phyloP scores from a whole-genome alignment of 2,329 filamentous ascomycete species.

The Cladophialophora yegresii region DNA sequence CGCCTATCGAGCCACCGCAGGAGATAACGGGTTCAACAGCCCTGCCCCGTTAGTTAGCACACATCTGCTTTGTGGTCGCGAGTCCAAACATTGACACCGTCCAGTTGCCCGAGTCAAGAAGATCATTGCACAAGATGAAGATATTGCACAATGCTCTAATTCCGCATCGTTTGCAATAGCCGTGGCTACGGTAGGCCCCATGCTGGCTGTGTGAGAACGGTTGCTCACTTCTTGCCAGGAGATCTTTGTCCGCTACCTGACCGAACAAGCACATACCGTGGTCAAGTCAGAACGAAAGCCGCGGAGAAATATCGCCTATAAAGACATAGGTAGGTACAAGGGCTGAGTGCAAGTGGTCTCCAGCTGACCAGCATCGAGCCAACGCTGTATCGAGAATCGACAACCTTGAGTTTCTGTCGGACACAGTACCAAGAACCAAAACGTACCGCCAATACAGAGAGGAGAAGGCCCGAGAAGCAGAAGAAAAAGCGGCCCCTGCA shows the following conservation, averaged over 20 bases:
- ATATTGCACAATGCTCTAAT: constrained; percentile 82
- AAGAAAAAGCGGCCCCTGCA: constrained; percentile 35
- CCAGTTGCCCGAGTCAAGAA: constrained; percentile 93
- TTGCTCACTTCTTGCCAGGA: constrained; percentile 60
- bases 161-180: constrained; percentile 94
- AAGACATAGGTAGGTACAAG: constrained; percentile 72
- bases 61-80: not conserved
- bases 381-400: constrained; percentile 84
- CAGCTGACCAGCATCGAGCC: constrained; percentile 52
- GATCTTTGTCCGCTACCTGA: constrained; percentile 91
- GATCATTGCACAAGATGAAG: constrained; percentile 85
- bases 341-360: constrained; percentile 2
- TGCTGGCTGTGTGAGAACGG: not conserved
- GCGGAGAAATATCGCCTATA: constrained; percentile 91
- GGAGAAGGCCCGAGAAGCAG: constrained; percentile 52
- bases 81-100: constrained; percentile 27
- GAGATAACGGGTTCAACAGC: constrained; percentile 83
- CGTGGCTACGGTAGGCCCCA: constrained; percentile 70
- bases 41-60: constrained; percentile 69
- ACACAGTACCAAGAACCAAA: constrained; percentile 84
- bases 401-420: constrained; percentile 90
- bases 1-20: constrained; percentile 74
- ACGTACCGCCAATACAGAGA: constrained; percentile 79
- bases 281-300: constrained; percentile 91
- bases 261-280: constrained; percentile 80